Conservation (phyloP, 306 rosid species). For the Begonia peltatifolia region DNA sequence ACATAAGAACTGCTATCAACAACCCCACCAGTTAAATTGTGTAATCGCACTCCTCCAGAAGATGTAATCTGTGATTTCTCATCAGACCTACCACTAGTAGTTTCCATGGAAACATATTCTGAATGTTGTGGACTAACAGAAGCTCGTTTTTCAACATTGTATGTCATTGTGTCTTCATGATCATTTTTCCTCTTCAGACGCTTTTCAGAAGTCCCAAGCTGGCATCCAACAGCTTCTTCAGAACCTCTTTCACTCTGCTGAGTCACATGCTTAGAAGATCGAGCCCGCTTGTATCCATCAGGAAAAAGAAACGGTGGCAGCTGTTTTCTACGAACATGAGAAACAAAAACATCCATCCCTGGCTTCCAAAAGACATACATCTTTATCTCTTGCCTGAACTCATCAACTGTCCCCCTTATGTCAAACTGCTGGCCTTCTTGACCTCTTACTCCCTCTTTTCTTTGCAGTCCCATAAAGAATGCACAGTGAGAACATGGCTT, state of each 20-base stretch:
- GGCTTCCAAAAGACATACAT: constrained; percentile 79
- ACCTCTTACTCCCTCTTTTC: constrained; percentile 92
- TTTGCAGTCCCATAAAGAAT: constrained; percentile 95
- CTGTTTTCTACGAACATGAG: constrained; percentile 93
- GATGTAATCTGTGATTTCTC: constrained; percentile 28
- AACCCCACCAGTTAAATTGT: constrained; percentile 19
- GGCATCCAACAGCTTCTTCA: constrained; percentile 27
- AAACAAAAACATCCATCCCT: constrained; percentile 86
- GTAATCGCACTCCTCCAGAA: constrained; percentile 21
- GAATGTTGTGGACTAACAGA: constrained; percentile 43
- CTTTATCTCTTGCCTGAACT: constrained; percentile 71
- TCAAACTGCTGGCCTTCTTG: constrained; percentile 95
- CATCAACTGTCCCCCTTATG: constrained; percentile 93
- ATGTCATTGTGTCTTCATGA: constrained; percentile 26
- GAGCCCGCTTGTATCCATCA: constrained; percentile 57
- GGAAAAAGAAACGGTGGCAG: constrained; percentile 90
- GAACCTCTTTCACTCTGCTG: constrained; percentile 29
- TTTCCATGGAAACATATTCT: constrained; percentile 38
- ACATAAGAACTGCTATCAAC: constrained; percentile 22
- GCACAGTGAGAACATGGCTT: constrained; percentile 80
- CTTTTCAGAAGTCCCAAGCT: constrained; percentile 46
- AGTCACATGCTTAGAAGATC: constrained; percentile 33
- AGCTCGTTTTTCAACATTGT: constrained; percentile 34
- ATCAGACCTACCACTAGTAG: constrained; percentile 25
- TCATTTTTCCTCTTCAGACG: constrained; percentile 57